A percentile compares a stretch with the other conserved stretches of the same genome.
phyloP scores from a whole-genome alignment of 1,284 basidiomycete genomes.

The Peniophora sp. region DNA sequence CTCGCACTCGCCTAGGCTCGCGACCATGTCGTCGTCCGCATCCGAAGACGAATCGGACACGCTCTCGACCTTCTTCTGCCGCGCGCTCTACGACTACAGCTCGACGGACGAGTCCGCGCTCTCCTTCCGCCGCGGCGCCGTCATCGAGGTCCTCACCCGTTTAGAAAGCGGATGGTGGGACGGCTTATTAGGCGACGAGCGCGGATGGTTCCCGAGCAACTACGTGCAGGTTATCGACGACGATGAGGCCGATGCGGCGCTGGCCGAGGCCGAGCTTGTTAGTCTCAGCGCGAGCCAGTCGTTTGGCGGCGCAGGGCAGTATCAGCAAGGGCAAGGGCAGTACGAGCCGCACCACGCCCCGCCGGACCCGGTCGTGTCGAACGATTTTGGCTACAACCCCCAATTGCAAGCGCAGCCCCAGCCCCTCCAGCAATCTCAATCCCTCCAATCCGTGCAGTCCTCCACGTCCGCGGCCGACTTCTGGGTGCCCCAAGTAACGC shows the following conservation, averaged over 20 bases:
- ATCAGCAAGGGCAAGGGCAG: no score
- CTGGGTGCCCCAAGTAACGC: constrained; percentile 69
- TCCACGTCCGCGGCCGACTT: constrained; percentile 51
- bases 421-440: no score
- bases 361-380: no score
- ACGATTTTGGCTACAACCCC: no score
- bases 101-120: constrained; percentile 83
- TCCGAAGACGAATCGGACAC: no score
- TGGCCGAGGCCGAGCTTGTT: constrained; percentile 39
- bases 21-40: no score
- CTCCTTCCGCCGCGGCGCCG: constrained; percentile 77
- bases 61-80: constrained; percentile 73
- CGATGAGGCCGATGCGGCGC: constrained; percentile 64
- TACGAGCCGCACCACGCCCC: no score
- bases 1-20: no score
- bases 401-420: no score
- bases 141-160: constrained; percentile 89
- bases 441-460: no score
- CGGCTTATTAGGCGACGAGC: constrained; percentile 78
- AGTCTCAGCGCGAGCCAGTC: background rate
- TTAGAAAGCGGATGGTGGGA: constrained; percentile 99
- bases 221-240: constrained; percentile 78
- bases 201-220: constrained; percentile 97
- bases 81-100: constrained; percentile 87
- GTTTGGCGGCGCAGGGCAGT: no score